A percentile compares a stretch with the other conserved stretches of the same genome.
These are phyloP conservation scores for Sextonia rubra DNA, from an alignment of 164 flowering plant species.

Conservation along the genomic window DNA sequence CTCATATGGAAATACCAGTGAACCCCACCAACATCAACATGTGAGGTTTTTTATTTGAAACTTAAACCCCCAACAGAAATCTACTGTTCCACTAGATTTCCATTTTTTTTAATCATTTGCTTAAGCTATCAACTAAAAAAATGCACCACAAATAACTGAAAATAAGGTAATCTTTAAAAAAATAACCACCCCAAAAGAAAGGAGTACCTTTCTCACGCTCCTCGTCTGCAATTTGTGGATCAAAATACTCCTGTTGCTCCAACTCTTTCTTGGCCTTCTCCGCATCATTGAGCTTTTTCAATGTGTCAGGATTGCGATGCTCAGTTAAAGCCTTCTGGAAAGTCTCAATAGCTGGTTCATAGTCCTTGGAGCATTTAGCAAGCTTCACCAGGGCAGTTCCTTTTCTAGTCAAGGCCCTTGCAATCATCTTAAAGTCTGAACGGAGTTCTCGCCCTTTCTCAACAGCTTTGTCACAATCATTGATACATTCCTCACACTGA, in stretches of 20 bases:
- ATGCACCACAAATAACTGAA: too few species aligned
- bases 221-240: conserved; percentile 80
- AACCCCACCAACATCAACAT: too few species aligned
- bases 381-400: conserved; percentile 84
- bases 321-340: conserved; percentile 98
- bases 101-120: too few species aligned
- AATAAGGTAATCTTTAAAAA: background rate
- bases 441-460: conserved; percentile 95
- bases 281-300: conserved; percentile 90
- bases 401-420: conserved; percentile 92
- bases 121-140: too few species aligned
- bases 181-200: background rate
- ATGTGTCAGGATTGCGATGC: conserved; percentile 92
- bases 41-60: too few species aligned
- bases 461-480: conserved; percentile 95
- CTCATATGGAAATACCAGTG: too few species aligned
- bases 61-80: too few species aligned
- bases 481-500: conserved; percentile 92
- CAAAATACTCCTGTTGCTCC: conserved; percentile 89
- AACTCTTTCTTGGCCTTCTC: conserved; percentile 92
- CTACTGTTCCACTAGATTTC: too few species aligned
- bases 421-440: conserved; percentile 88
- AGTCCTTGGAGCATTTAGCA: conserved; percentile 89
- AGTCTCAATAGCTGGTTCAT: conserved; percentile 81
- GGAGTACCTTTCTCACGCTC: conserved; percentile 93